Conservation (phyloP, 2,329 filamentous ascomycete species). For the Trichoderma breve region DNA sequence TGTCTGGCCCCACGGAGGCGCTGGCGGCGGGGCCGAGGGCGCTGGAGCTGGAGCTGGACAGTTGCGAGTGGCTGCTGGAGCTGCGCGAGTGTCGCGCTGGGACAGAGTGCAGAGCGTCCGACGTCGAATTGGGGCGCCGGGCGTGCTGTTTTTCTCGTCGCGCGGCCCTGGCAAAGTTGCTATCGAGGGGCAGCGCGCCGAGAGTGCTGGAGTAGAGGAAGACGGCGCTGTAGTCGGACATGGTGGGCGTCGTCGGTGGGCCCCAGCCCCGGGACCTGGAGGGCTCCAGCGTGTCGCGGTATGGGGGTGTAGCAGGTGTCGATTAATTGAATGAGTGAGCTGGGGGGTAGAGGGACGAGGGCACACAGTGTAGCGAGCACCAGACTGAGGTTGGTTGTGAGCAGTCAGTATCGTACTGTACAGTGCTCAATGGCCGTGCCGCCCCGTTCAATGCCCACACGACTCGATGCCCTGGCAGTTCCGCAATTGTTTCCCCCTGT, state of each 20-base stretch:
- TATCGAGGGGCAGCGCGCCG: constrained; percentile 15
- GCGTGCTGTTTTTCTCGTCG: constrained; percentile 14
- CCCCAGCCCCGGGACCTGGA: neutral
- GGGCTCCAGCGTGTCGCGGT: neutral
- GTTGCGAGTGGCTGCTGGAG: constrained; percentile 23
- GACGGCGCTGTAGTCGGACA: constrained; percentile 18
- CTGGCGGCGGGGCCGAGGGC: constrained; percentile 17
- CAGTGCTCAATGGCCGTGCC: neutral
- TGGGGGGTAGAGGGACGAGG: neutral
- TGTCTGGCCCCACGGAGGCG: constrained; percentile 12
- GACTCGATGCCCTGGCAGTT: neutral
- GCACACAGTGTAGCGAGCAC: neutral
- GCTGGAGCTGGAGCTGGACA: constrained; percentile 2
- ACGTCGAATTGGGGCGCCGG: constrained; percentile 20
- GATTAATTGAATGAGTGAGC: neutral
- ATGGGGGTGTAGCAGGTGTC: neutral
- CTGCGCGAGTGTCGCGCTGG: constrained; percentile 13
- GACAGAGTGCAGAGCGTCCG: constrained; percentile 2
- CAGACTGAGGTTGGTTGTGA: no score
- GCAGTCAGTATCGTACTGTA: neutral
- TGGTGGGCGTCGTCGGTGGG: neutral
- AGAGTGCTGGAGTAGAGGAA: constrained; percentile 17
- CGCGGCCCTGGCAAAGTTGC: constrained; percentile 12
- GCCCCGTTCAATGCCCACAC: neutral
- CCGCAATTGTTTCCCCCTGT: neutral